Conservation (phyloP, 1,284 basidiomycete species). For the Trichosporon inkin region DNA sequence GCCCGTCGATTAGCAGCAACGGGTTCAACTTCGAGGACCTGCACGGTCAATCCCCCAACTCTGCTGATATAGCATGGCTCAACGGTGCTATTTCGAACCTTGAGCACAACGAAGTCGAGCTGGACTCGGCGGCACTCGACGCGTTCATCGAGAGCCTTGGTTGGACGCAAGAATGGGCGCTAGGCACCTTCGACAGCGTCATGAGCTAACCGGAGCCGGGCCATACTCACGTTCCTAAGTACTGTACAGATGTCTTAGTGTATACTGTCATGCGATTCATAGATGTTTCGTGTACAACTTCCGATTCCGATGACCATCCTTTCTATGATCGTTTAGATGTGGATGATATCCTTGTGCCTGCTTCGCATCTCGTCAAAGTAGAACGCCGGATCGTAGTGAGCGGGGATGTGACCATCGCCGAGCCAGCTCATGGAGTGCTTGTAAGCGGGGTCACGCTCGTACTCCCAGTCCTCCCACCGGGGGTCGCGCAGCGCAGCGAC, state of each 20-base stretch:
- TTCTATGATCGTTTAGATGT: neutral
- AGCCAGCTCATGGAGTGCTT: conserved; percentile 18
- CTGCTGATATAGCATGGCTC: neutral
- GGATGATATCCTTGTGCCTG: conserved; percentile 7
- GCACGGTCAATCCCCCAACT: neutral
- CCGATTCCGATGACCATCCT: too few relatives aligned
- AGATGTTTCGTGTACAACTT: too few relatives aligned
- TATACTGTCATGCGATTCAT: too few relatives aligned
- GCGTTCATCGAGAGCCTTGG: conserved; percentile 4
- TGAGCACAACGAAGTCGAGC: neutral
- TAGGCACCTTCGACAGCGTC: neutral
- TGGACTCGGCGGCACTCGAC: neutral
- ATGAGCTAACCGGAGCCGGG: neutral
- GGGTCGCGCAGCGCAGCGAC: conserved; percentile 31
- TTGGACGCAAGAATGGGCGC: neutral
- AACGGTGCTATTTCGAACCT: conserved; percentile 1
- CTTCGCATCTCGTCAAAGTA: conserved; percentile 13
- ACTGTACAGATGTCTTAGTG: too few relatives aligned
- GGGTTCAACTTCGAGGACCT: neutral
- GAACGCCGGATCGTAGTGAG: conserved; percentile 18
- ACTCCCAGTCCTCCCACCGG: conserved; percentile 42
- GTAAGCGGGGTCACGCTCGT: conserved; percentile 15
- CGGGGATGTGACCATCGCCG: conserved; percentile 19
- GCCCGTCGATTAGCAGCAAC: neutral
- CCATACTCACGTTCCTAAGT: too few relatives aligned